Conservation (phyloP, 1,139 yeast species). For the Saccharomyces uvarum region DNA sequence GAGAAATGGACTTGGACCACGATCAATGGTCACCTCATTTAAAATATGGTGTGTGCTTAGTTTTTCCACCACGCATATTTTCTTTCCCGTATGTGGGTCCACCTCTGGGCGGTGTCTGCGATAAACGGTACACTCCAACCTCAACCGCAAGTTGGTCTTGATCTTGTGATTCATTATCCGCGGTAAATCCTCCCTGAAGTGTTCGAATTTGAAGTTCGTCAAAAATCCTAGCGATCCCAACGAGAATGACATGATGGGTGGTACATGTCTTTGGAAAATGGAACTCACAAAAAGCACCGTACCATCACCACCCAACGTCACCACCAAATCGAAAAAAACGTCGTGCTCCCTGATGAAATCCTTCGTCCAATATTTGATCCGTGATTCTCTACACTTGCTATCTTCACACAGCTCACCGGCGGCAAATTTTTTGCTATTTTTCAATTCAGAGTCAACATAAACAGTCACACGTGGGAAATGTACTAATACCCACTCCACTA, state of each 20-base stretch:
- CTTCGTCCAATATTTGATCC: constrained; percentile 63
- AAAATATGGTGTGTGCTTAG: constrained; percentile 71
- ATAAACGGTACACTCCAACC: constrained; percentile 63
- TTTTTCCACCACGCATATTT: constrained; percentile 44
- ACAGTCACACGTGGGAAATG: constrained; percentile 45
- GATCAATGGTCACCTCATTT: constrained; percentile 75
- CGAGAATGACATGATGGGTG: constrained; percentile 80
- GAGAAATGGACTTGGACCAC: constrained; percentile 85
- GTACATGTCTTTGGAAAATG: constrained; percentile 70
- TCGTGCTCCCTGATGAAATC: constrained; percentile 43
- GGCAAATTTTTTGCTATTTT: constrained; percentile 55
- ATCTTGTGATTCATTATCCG: constrained; percentile 61
- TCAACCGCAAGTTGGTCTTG: constrained; percentile 70
- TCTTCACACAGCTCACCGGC: constrained; percentile 34
- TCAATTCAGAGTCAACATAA: constrained; percentile 63
- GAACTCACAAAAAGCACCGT: constrained; percentile 77
- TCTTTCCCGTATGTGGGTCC: constrained; percentile 19
- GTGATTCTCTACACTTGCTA: constrained; percentile 25
- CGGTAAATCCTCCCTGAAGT: constrained; percentile 50
- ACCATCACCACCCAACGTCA: constrained; percentile 87
- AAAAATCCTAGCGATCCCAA: constrained; percentile 77
- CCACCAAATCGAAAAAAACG: constrained; percentile 62
- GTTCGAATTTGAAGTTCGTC: constrained; percentile 69
- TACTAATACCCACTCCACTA: constrained; percentile 65
- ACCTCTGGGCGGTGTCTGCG: constrained; percentile 21